These are phyloP conservation scores for Salix caprea DNA, from an alignment of 345 rosid genomes.

Conservation along the genomic window DNA sequence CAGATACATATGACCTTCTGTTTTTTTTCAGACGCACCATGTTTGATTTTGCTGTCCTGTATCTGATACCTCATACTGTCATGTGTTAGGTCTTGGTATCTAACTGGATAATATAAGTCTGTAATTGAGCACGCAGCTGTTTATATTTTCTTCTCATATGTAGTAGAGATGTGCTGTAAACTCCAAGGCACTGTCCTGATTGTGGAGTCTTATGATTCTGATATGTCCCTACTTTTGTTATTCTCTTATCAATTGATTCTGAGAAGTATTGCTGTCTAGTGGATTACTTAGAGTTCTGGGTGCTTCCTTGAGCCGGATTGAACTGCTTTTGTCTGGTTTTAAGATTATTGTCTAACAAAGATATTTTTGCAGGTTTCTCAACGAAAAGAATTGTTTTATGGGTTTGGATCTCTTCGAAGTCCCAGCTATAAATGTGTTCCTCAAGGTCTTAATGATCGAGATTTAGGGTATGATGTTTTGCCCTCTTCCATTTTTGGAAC, in stretches of 20 bases:
- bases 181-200: no score
- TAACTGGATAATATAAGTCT: background rate
- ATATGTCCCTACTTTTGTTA: background rate
- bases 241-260: background rate
- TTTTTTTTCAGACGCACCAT: background rate
- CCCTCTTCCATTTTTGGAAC: conserved; percentile 29
- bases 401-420: conserved; percentile 41
- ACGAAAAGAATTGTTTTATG: conserved; percentile 30
- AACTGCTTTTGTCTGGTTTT: background rate
- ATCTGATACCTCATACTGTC: background rate
- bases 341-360: conserved; percentile 16
- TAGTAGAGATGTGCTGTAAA: no score
- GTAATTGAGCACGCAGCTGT: background rate
- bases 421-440: conserved; percentile 39
- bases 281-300: no score
- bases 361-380: conserved; percentile 44
- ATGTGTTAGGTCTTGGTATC: background rate
- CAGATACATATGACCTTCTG: background rate
- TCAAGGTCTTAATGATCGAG: conserved; percentile 24
- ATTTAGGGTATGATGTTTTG: conserved; percentile 34
- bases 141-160: background rate
- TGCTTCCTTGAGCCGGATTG: no score
- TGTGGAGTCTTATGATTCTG: background rate
- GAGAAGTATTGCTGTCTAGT: no score
- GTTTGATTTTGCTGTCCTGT: background rate